Conservation (phyloP, 2,329 filamentous ascomycete species). For the Calonectria pauciramosa region DNA sequence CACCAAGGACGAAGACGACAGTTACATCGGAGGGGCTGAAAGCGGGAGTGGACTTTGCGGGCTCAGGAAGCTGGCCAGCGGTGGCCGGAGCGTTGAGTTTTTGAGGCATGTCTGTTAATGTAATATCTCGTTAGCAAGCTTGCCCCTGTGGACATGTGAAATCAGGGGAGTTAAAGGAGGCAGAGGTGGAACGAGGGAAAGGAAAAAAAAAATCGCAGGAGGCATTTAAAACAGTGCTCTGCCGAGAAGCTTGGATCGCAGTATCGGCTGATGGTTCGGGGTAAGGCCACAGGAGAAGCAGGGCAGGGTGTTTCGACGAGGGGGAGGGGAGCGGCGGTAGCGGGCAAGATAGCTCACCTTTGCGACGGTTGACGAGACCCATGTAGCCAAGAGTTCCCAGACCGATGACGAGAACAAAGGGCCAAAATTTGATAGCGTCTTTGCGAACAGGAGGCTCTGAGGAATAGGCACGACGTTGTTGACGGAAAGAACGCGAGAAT, state of each 20-base stretch:
- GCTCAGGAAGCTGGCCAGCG: constrained; percentile 58
- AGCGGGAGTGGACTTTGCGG: constrained; percentile 69
- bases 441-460: constrained; percentile 54
- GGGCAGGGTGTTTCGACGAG: constrained; percentile 6
- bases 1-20: constrained; percentile 97
- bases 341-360: constrained; percentile 54
- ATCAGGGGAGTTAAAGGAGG: constrained; percentile 13
- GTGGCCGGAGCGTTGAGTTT: constrained; percentile 31
- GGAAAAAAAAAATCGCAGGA: constrained; percentile 10
- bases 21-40: constrained; percentile 85
- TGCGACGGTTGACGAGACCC: constrained; percentile 63
- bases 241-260: constrained; percentile 25
- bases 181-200: constrained; percentile 9
- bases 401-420: constrained; percentile 65
- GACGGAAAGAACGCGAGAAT: constrained; percentile 33
- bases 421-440: constrained; percentile 68
- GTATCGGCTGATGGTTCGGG: constrained; percentile 28
- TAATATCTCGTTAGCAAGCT: constrained; percentile 13
- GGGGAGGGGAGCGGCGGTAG: constrained; percentile 21
- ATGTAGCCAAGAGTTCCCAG: constrained; percentile 64
- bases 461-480: constrained; percentile 56
- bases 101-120: constrained; percentile 29
- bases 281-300: constrained; percentile 18
- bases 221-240: constrained; percentile 8
- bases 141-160: constrained; percentile 9